Evolutionary conservation across 2,329 filamentous ascomycete species (phyloP).

Genomic region (Calonectria hawksworthii): DNA sequence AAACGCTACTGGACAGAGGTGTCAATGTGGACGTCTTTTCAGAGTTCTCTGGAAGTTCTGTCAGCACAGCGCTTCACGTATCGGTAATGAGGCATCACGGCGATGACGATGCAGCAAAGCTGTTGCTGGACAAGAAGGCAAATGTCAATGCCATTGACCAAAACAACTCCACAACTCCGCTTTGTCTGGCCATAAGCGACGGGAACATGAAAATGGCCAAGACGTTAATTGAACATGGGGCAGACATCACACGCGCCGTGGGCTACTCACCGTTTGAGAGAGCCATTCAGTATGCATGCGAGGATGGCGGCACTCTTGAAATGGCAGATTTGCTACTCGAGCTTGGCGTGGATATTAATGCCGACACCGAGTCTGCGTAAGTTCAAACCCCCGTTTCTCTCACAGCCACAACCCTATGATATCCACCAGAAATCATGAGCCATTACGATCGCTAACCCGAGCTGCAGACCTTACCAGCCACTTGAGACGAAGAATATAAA

Average conservation of each 20-base stretch:
- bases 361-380: background rate
- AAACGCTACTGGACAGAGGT: background rate
- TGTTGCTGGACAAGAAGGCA: background rate
- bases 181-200: background rate
- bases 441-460: background rate
- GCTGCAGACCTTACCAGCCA: background rate
- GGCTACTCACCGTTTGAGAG: background rate
- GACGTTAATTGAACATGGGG: background rate
- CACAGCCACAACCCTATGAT: accelerated
- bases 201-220: background rate
- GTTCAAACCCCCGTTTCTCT: background rate
- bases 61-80: background rate
- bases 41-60: background rate
- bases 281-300: background rate
- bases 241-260: background rate
- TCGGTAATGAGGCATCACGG: background rate
- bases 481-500: background rate
- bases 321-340: background rate
- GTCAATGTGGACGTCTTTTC: background rate
- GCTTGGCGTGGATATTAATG: background rate
- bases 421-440: background rate
- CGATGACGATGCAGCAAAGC: background rate
- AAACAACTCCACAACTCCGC: background rate
- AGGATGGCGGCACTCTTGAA: background rate
- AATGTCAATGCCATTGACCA: constrained; percentile 2